These are phyloP conservation scores for Pestalotiopsis fici DNA, from an alignment of 2,329 filamentous ascomycete genomes.

Conservation along the genomic window DNA sequence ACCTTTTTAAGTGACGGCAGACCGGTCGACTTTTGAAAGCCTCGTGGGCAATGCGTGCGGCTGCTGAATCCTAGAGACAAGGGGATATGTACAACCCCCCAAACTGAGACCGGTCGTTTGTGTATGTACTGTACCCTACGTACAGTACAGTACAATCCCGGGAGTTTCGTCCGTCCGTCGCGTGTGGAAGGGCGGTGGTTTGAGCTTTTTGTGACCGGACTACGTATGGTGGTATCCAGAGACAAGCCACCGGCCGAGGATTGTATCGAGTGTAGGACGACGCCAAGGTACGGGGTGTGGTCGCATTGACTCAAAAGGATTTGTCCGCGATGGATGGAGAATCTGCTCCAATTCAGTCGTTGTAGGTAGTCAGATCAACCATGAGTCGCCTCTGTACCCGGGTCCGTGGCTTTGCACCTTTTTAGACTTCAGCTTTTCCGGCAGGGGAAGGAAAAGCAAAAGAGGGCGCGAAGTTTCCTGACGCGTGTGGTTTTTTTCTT, in stretches of 20 bases:
- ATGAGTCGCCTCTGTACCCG: background rate
- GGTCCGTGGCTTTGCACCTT: background rate
- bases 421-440: background rate
- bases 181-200: background rate
- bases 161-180: background rate
- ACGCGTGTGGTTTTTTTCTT: background rate
- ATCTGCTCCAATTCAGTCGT: background rate
- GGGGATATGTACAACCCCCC: background rate
- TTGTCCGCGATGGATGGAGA: background rate
- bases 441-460: background rate
- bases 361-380: background rate
- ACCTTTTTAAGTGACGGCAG: background rate
- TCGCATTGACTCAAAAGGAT: slow-evolving; percentile 3
- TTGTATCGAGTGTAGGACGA: slow-evolving; percentile 2
- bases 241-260: background rate
- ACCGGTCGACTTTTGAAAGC: background rate
- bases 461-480: background rate
- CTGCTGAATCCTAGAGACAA: background rate
- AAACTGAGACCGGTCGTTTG: background rate
- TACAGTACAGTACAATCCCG: background rate
- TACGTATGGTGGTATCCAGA: background rate
- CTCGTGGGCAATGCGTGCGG: background rate
- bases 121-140: background rate
- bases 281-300: background rate
- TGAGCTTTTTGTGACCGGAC: background rate